A percentile compares a stretch with the other conserved stretches of the same genome.
Evolutionary conservation across 2,329 filamentous ascomycete species (phyloP).

Genomic region (Fusarium lateritium): DNA sequence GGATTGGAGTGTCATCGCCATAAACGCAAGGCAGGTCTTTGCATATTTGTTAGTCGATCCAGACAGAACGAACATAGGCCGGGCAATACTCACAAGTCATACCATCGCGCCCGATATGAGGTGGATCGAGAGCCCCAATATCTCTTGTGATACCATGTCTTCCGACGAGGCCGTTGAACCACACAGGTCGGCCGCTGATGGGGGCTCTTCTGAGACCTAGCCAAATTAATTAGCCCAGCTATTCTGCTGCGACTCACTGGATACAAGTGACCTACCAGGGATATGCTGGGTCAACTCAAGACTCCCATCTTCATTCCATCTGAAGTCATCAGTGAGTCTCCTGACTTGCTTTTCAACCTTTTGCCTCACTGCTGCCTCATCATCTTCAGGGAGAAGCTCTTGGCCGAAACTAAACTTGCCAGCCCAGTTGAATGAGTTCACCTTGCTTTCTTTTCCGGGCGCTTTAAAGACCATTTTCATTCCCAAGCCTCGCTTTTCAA

Average conservation of each 20-base stretch:
- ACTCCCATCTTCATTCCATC: constrained; percentile 27
- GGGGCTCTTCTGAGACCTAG: not conserved
- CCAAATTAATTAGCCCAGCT: not conserved
- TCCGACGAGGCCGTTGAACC: not conserved
- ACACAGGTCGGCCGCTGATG: not conserved
- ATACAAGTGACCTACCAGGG: constrained; percentile 6
- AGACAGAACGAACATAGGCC: not conserved
- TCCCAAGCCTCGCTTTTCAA: not conserved
- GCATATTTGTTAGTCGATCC: not conserved
- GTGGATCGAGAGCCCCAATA: not conserved
- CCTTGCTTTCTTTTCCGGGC: not conserved
- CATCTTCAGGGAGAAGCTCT: not conserved
- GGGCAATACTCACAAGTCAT: not conserved
- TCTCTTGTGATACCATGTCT: constrained; percentile 1
- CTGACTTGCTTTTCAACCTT: constrained; percentile 1
- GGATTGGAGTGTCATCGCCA: not conserved
- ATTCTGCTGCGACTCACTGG: too few relatives aligned
- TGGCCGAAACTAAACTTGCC: not conserved
- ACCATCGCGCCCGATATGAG: not conserved
- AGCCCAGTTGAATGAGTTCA: not conserved
- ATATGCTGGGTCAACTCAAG: constrained; percentile 37
- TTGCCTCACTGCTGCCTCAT: not conserved
- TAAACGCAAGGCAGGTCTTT: not conserved
- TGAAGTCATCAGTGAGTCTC: constrained; percentile 26
- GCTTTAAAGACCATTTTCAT: not conserved